Conservation (phyloP, 164 flowering plant genomes). For the Houttuynia cordata region DNA sequence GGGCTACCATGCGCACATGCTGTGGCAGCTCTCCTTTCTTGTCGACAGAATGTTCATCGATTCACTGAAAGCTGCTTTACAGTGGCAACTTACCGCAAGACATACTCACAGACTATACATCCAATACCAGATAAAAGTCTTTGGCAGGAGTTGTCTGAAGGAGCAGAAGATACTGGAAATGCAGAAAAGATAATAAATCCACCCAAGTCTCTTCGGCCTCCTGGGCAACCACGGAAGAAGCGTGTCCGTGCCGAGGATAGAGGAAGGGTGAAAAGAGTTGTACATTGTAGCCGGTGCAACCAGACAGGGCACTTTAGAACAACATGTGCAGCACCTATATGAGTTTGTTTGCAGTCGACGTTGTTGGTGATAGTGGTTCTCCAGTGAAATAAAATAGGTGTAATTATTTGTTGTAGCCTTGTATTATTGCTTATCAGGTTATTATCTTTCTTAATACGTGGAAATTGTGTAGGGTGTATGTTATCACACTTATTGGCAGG, state of each 20-base stretch:
- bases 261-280: slow-evolving; percentile 38
- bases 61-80: slow-evolving; percentile 45
- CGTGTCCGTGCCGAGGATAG: slow-evolving; percentile 36
- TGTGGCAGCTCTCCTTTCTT: slow-evolving; percentile 38
- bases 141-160: slow-evolving; percentile 34
- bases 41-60: slow-evolving; percentile 38
- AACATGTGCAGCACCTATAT: slow-evolving; percentile 26
- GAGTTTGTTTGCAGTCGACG: neutral
- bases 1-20: slow-evolving; percentile 48
- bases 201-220: slow-evolving; percentile 38
- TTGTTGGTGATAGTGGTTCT: neutral
- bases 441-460: neutral
- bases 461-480: neutral
- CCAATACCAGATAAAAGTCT: slow-evolving; percentile 40
- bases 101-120: slow-evolving; percentile 41
- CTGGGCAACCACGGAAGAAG: slow-evolving; percentile 37
- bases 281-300: slow-evolving; percentile 45
- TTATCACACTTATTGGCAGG: neutral
- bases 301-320: slow-evolving; percentile 48
- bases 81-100: slow-evolving; percentile 33
- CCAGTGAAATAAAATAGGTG: neutral
- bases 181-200: slow-evolving; percentile 25
- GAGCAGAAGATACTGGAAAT: slow-evolving; percentile 15
- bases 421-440: neutral
- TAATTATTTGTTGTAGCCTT: neutral